These are phyloP conservation scores for Thielaviopsis cerberus DNA, from an alignment of 2,329 filamentous ascomycete genomes.

Conservation along the genomic window DNA sequence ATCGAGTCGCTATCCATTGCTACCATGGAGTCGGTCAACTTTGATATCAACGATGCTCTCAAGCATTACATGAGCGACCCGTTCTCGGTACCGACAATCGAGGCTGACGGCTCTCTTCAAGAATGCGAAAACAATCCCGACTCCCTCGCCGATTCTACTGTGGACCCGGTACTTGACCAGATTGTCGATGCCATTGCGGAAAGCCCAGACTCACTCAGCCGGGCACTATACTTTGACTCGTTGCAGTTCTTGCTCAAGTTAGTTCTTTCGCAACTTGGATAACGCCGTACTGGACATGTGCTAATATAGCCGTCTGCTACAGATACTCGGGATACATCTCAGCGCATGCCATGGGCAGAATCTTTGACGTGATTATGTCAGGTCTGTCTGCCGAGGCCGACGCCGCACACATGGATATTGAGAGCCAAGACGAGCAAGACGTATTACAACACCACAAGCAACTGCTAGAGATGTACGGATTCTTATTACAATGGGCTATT, in stretches of 20 bases:
- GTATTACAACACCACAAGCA: conserved; percentile 72
- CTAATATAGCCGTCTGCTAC: conserved; percentile 44
- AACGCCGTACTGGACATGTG: conserved; percentile 15
- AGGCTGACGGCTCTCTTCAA: conserved; percentile 64
- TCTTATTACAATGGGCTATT: conserved; percentile 86
- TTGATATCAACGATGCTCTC: conserved; percentile 91
- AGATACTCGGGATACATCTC: conserved; percentile 71
- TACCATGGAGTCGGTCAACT: conserved; percentile 57
- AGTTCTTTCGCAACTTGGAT: conserved; percentile 32
- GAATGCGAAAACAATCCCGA: conserved; percentile 91
- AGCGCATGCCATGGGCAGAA: conserved; percentile 68
- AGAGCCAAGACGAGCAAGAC: conserved; percentile 74
- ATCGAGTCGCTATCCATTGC: conserved; percentile 14
- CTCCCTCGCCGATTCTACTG: conserved; percentile 53
- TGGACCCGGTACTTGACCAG: conserved; percentile 74
- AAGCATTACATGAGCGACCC: conserved; percentile 96
- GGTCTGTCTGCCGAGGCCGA: conserved; percentile 75
- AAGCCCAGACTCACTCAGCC: conserved; percentile 72
- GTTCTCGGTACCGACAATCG: conserved; percentile 59
- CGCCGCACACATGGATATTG: conserved; percentile 65
- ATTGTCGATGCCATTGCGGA: conserved; percentile 86
- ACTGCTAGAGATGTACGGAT: conserved; percentile 82
- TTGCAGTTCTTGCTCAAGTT: conserved; percentile 94
- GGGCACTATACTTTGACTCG: conserved; percentile 69
- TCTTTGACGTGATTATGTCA: conserved; percentile 77